These are phyloP conservation scores for Carex kokanica DNA, from an alignment of 176 grass and related monocot genomes.

Conservation along the genomic window DNA sequence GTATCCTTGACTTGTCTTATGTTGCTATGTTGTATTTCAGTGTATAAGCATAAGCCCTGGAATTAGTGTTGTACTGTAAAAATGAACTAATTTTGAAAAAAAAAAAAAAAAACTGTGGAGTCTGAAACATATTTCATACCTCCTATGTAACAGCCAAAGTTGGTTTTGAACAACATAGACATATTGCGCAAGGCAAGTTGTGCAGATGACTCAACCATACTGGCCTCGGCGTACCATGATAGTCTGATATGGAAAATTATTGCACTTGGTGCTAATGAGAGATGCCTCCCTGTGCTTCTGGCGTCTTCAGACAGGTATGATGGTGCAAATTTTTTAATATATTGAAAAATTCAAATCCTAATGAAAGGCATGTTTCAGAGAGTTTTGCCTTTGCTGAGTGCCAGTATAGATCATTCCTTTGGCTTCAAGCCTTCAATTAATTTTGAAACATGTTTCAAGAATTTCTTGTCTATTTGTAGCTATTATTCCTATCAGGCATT, in stretches of 20 bases:
- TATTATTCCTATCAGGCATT: conserved; percentile 97
- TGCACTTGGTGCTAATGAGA: conserved; percentile 73
- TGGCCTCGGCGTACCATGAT: conserved; percentile 72
- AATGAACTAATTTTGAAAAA: neutral
- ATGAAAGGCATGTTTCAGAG: neutral
- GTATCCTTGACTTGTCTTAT: neutral
- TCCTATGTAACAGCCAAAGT: conserved; percentile 57
- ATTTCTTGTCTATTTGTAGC: conserved; percentile 34
- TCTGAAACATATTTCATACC: neutral
- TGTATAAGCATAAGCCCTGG: neutral
- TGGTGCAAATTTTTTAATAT: neutral
- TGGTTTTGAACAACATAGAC: conserved; percentile 92
- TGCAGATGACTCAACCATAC: conserved; percentile 58
- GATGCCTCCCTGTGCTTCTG: conserved; percentile 76
- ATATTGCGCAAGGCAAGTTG: conserved; percentile 55
- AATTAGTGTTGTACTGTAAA: neutral
- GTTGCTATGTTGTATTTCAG: neutral
- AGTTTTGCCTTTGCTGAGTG: neutral
- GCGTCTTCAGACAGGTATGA: conserved; percentile 77
- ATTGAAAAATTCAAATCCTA: neutral
- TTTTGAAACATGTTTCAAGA: conserved; percentile 2
- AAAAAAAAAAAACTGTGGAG: neutral
- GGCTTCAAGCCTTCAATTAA: conserved; percentile 6
- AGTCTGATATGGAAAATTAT: conserved; percentile 91
- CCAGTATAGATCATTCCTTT: neutral